A percentile compares a stretch with the other conserved stretches of the same genome.
phyloP scores from a whole-genome alignment of 306 rosid species.

The Prunus fruticosa region DNA sequence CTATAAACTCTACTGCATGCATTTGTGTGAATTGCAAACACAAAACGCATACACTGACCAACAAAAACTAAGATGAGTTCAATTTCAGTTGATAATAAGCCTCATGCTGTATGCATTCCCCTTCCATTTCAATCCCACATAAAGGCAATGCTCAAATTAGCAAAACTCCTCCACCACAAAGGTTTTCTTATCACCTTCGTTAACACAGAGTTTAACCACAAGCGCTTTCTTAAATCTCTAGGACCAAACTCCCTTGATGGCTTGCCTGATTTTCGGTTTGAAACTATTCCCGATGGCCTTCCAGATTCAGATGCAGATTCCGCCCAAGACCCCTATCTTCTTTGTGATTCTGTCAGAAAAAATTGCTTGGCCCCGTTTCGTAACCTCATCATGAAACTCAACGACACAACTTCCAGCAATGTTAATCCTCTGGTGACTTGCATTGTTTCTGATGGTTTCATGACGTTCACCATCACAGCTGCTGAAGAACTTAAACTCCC shows the following conservation, averaged over 20 bases:
- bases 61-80: not conserved
- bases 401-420: not conserved
- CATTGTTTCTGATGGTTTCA: slow-evolving; percentile 7
- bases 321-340: not conserved
- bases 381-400: not conserved
- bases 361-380: slow-evolving; percentile 4
- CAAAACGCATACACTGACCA: not conserved
- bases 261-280: not conserved
- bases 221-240: slow-evolving; percentile 2
- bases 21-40: not conserved
- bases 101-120: slow-evolving; percentile 5
- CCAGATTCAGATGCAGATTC: not conserved
- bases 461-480: not conserved
- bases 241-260: not conserved
- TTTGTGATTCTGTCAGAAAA: not conserved
- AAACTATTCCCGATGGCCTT: slow-evolving; percentile 9
- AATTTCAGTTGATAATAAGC: not conserved
- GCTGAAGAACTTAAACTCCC: slow-evolving; percentile 12
- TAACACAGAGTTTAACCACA: slow-evolving; percentile 9
- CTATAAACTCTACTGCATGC: not conserved
- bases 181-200: slow-evolving; percentile 8
- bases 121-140: slow-evolving; percentile 9
- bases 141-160: slow-evolving; percentile 6
- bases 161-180: slow-evolving; percentile 4
- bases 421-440: not conserved